Evolutionary conservation across 345 rosid genomes (phyloP).

Genomic region (Kernera saxatilis): DNA sequence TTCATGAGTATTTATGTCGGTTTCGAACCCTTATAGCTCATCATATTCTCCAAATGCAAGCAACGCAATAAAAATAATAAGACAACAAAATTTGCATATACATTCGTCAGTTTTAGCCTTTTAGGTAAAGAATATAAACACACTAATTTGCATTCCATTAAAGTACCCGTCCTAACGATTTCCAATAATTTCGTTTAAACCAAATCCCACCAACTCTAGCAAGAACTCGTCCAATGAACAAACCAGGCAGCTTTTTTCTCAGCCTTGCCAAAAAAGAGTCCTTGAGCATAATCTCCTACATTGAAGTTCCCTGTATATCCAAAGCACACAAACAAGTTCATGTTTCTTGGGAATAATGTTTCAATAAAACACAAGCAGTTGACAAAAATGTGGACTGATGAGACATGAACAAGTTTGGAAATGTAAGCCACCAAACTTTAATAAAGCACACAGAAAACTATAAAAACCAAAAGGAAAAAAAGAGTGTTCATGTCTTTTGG

Average conservation of each 20-base stretch:
- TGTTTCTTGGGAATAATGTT: slow-evolving; percentile 11
- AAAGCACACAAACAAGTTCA: background rate
- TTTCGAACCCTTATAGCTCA: no score
- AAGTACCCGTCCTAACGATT: no score
- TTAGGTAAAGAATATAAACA: no score
- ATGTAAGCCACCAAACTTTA: slow-evolving; percentile 30
- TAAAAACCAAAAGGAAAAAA: background rate
- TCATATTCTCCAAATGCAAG: no score
- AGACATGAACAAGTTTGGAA: slow-evolving; percentile 22
- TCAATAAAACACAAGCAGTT: slow-evolving; percentile 12
- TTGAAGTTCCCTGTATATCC: slow-evolving; percentile 42
- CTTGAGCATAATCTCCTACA: slow-evolving; percentile 37
- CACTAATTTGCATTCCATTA: no score
- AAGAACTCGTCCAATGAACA: slow-evolving; percentile 25
- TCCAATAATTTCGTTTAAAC: no score
- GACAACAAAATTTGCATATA: no score
- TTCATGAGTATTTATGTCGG: no score
- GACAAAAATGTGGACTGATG: slow-evolving; percentile 1
- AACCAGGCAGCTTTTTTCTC: slow-evolving; percentile 3
- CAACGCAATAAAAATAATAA: no score
- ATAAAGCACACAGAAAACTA: background rate
- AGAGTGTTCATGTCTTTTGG: slow-evolving; percentile 8
- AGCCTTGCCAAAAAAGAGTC: slow-evolving; percentile 36
- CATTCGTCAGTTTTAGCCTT: no score
- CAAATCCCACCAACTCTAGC: no score